Base-by-base conservation (phyloP, 192 early-diverging fungal genomes). In the Lobosporangium transversale region DNA sequence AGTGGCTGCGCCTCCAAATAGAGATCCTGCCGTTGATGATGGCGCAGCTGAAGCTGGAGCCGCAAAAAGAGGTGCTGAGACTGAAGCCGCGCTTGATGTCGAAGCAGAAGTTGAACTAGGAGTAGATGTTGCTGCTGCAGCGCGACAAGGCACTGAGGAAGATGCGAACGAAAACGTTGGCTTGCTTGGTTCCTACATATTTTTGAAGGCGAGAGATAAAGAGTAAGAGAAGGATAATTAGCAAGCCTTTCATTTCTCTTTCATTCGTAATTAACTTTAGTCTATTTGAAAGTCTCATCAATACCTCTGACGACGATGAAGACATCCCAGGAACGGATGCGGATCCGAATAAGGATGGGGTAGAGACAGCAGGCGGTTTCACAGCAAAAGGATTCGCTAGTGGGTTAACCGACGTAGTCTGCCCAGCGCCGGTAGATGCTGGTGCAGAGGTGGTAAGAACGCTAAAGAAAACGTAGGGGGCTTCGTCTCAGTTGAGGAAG, bases 141-240 rank as follows among this genome's bases (percentile, higher is more conserved):
- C 17, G 45, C 54, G 27, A 21, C 50, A 21, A 9, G 62, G 35
- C 12, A 29, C 20, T 36, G 43, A 33, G 30, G 58, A 57, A 7
- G 56, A 37, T 18, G 42, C 53, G 2, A 52, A 11, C 21, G 66
- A 35, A 4, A 35, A 23, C 8, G 49, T 26, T 18, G 60, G 24
- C 11, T 47, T 50, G 48, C 14, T 24, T 8, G 23, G 4, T 23
- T 10, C 21, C 48, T 50, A 48, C 20, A 48, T 14, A 45, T 40
- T 67, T 18, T 59, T 59, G 35, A 57, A 65, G 27, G 67, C 14
- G 45, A 76, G 51, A 51, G 73, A 76, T 14, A 5, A 23, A 18
- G 43, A 24, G 7, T 9, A 23, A 18, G 23, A 24, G 17, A 44
- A 47, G 2, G 30, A 42, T 47, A 27, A n/a, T 21, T 23, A 27